Percentiles rank a stretch among this genome's conserved stretches.
phyloP scores from a whole-genome alignment of 345 rosid genomes.

The Gossypium sturtianum region DNA sequence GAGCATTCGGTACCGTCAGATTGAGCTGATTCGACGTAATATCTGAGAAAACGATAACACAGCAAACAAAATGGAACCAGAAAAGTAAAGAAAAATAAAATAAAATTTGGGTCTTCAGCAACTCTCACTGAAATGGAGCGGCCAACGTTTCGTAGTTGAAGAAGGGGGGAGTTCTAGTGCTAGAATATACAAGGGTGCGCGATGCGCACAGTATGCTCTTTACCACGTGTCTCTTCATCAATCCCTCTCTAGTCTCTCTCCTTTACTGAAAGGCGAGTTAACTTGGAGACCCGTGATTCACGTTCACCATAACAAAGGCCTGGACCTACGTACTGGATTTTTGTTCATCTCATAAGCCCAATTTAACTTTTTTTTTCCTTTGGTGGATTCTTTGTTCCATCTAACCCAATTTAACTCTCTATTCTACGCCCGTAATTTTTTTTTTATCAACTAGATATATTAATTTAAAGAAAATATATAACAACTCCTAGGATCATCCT shows the following conservation, averaged over 20 bases:
- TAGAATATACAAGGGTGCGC: neutral
- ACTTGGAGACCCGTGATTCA: neutral
- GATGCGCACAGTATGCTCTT: neutral
- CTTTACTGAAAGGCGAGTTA: neutral
- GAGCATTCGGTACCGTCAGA: constrained; percentile 35
- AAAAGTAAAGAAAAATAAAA: neutral
- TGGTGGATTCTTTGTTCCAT: no score
- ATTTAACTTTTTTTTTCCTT: neutral
- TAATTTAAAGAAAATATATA: no score
- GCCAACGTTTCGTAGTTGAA: neutral
- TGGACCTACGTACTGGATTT: neutral
- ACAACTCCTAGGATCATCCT: no score
- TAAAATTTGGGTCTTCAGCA: neutral
- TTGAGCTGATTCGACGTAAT: neutral
- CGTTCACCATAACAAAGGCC: neutral
- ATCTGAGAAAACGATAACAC: constrained; percentile 15
- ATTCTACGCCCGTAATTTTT: no score
- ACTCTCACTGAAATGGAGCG: neutral
- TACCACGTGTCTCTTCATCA: neutral
- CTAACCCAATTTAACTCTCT: no score
- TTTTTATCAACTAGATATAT: no score
- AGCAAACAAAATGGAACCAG: neutral
- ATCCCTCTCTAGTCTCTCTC: neutral
- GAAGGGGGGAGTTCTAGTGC: neutral
- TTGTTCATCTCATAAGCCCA: neutral